Evolutionary conservation across 768 basidiomycete genomes (phyloP).

Genomic region (Leccinum longicurvipes): DNA sequence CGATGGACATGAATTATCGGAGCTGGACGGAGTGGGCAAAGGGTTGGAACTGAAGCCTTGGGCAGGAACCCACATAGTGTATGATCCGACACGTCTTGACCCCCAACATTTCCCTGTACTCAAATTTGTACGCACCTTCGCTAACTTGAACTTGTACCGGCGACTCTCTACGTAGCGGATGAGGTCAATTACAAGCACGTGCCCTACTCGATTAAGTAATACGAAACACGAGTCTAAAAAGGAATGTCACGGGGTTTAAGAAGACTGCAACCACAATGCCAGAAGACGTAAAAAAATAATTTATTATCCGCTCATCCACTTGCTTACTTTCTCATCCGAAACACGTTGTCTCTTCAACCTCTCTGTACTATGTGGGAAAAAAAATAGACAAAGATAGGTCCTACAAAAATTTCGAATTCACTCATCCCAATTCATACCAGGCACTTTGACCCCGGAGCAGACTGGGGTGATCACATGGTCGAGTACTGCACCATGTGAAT

Average conservation of each 20-base stretch:
- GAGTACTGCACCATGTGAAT: constrained; percentile 12
- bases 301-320: too few relatives aligned
- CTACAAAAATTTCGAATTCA: not conserved
- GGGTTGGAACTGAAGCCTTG: constrained; percentile 8
- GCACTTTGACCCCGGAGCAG: not conserved
- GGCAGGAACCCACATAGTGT: not conserved
- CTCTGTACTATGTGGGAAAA: not conserved
- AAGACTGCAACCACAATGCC: too few relatives aligned
- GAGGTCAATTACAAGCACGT: too few relatives aligned
- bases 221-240: too few relatives aligned
- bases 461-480: constrained; percentile 1
- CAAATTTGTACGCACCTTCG: not conserved
- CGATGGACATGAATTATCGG: constrained; percentile 5
- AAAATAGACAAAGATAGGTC: not conserved
- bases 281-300: too few relatives aligned
- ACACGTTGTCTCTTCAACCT: not conserved
- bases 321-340: too few relatives aligned
- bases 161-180: too few relatives aligned
- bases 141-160: too few relatives aligned
- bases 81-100: not conserved
- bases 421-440: not conserved
- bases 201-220: too few relatives aligned
- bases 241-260: too few relatives aligned
- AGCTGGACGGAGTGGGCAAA: constrained; percentile 9
- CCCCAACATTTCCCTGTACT: not conserved